phyloP scores from a whole-genome alignment of 2,329 filamentous ascomycete species.

The Alternaria gansuensis region DNA sequence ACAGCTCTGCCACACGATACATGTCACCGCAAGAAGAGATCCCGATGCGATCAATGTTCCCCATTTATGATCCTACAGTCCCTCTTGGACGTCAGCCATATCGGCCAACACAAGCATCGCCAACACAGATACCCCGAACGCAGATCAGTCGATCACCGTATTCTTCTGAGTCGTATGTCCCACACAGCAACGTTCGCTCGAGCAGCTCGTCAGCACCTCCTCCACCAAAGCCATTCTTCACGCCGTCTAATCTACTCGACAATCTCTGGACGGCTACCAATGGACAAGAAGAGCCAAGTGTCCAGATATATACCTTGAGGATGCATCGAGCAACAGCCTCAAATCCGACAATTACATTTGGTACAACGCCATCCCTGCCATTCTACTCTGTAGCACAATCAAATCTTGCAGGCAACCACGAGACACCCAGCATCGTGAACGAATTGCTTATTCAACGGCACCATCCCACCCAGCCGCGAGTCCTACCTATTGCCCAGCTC shows the following conservation, averaged over 20 bases:
- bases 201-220: conserved; percentile 33
- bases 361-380: conserved; percentile 73
- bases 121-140: conserved; percentile 69
- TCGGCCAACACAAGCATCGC: conserved; percentile 71
- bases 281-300: conserved; percentile 64
- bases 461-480: conserved; percentile 51
- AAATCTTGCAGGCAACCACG: conserved; percentile 56
- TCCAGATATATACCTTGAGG: conserved; percentile 51
- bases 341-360: conserved; percentile 64
- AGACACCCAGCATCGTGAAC: conserved; percentile 60
- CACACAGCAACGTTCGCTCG: conserved; percentile 48
- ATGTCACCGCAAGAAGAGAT: conserved; percentile 47
- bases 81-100: conserved; percentile 74
- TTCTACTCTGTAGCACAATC: conserved; percentile 75
- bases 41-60: conserved; percentile 76
- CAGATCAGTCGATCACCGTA: conserved; percentile 74
- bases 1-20: conserved; percentile 46
- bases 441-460: conserved; percentile 52
- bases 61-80: conserved; percentile 73
- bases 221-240: conserved; percentile 50
- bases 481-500: conserved; percentile 53
- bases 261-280: conserved; percentile 74
- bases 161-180: conserved; percentile 59
- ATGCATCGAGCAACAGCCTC: conserved; percentile 58
- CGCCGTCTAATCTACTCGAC: conserved; percentile 68